Base-by-base conservation (phyloP, 257 asterid genomes). In the Gentiana straminea region DNA sequence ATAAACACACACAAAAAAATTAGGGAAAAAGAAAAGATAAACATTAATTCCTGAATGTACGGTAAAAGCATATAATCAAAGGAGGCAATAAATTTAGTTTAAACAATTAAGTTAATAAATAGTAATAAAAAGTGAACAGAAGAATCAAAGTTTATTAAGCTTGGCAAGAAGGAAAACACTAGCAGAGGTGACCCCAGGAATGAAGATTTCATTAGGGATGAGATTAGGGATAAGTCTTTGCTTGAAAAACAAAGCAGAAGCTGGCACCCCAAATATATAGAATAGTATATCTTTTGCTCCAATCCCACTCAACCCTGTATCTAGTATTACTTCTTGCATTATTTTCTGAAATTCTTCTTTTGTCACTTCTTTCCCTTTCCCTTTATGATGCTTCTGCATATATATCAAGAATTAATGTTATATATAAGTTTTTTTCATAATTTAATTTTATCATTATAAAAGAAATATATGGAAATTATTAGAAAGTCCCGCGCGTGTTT, bases 191-290 rank as follows among this genome's bases (percentile, higher is more conserved):
- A 81, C 64, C n/a, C 6, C 75, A 4, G 89, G 89, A 33, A 83
- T 70, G 76, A 83, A 83, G 13, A 72, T 1, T 35, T 70, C 76
- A 63, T 80, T 80, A 3, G 86, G 85, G 13, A 85, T 61, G 5
- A 68, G 71, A 5, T 55, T 63, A 12, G 86, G 88, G 35, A 72
- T 59, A 13, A 78, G 33, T 5, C 73, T 56, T 55, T 74, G 79
- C 66, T 83, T 83, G 11, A 78, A 32, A 33, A 80, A 56, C 38
- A 74, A 64, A 36, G 95, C 76, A 4, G 88, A 63, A 0, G 73
- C 76, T 0, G 95, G 97, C 49, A 81, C 80, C n/a, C 91, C 89
- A 58, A 64, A 76, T 8, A 85, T 68, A 68, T 82, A 88, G 64
- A 81, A 68, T 1, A 88, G 32, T 62, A 79, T 63, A 58, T 85